Base-by-base conservation (phyloP, 441 rosid genomes). In the Erodium trifolium region DNA sequence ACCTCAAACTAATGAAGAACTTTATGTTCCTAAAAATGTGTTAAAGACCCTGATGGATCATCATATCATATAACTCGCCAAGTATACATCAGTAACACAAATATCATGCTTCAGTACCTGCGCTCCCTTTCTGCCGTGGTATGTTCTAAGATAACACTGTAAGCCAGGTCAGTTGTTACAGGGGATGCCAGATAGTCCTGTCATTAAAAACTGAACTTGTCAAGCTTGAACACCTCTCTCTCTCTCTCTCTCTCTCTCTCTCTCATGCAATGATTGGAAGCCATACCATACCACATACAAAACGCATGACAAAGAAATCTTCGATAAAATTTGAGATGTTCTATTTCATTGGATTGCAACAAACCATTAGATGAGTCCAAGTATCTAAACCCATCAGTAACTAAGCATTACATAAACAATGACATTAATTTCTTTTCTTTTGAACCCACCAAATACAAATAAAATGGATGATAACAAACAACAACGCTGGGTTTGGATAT, bases 91-190 rank as follows among this genome's bases (percentile, higher is more conserved):
- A 14, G 67, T 55, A 14, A 2, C 27, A 29, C 29, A 53, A 62
- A 63, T 17, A 74, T 60, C 51, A 69, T 16, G 34, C 13, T n/a
- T 37, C 70, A 66, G 78, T 82, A 94, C 99, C 99, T 95, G 81
- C 96, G 97, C 78, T 95, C 99, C 79, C 93, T 92, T 80, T 95
- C 99, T 39, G 98, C 88, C 70, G 87, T 82, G 37, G 99, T 86
- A 81, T 92, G 99, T 75, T 92, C 99, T 77, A 95, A 82, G 76
- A 95, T 83, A 73, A 92, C 90, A 86, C 79, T 70, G 76, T 88
- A 95, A 10, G 99, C 90, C 79, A 87, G 75, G 82, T 95, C 98
- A 71, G 82, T 90, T 51, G 99, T 95, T 64, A 84, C 73, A 64
- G 93, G 77, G 65, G 84, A 75, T 65, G 98, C 96, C 66, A 95